These are phyloP conservation scores for Candida sakaeoensis DNA, from an alignment of 805 yeast species.

Conservation along the genomic window DNA sequence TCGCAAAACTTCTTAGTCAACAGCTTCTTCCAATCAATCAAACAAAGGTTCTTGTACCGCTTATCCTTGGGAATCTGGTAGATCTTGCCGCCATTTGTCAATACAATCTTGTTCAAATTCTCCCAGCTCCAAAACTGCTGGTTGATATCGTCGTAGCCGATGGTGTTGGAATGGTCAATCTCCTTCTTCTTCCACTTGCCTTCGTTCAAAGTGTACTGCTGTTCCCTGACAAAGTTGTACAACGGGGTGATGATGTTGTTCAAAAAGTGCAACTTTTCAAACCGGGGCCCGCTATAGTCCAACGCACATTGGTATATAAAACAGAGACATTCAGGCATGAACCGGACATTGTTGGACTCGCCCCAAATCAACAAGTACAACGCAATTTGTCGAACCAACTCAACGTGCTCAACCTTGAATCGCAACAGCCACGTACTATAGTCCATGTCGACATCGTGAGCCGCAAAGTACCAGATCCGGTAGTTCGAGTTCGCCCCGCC, in stretches of 20 bases:
- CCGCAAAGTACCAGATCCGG: slow-evolving; percentile 89
- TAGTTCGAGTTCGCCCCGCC: slow-evolving; percentile 89
- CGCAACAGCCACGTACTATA: slow-evolving; percentile 54
- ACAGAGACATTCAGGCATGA: slow-evolving; percentile 42
- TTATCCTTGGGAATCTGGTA: slow-evolving; percentile 23
- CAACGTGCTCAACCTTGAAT: slow-evolving; percentile 54
- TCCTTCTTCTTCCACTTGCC: slow-evolving; percentile 58
- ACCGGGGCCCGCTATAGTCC: slow-evolving; percentile 5
- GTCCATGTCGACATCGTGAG: slow-evolving; percentile 50
- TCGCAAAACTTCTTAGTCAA: slow-evolving; percentile 48
- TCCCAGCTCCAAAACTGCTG: slow-evolving; percentile 48
- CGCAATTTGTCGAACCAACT: slow-evolving; percentile 63
- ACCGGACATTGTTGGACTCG: slow-evolving; percentile 64
- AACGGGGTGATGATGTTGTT: slow-evolving; percentile 44
- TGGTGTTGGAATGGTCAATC: slow-evolving; percentile 60
- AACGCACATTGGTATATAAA: slow-evolving; percentile 25
- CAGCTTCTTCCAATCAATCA: slow-evolving; percentile 38
- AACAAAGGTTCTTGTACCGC: slow-evolving; percentile 28
- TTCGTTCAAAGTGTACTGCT: slow-evolving; percentile 55
- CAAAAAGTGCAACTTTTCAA: slow-evolving; percentile 25
- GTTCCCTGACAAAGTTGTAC: slow-evolving; percentile 60
- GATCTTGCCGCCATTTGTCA: slow-evolving; percentile 30
- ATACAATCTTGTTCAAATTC: slow-evolving; percentile 28
- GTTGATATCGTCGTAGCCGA: slow-evolving; percentile 56
- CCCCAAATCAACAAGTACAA: slow-evolving; percentile 69